Percentiles rank a stretch among this genome's conserved stretches.
phyloP scores from a whole-genome alignment of 164 flowering plant species.

The Chimonanthus salicifolius region DNA sequence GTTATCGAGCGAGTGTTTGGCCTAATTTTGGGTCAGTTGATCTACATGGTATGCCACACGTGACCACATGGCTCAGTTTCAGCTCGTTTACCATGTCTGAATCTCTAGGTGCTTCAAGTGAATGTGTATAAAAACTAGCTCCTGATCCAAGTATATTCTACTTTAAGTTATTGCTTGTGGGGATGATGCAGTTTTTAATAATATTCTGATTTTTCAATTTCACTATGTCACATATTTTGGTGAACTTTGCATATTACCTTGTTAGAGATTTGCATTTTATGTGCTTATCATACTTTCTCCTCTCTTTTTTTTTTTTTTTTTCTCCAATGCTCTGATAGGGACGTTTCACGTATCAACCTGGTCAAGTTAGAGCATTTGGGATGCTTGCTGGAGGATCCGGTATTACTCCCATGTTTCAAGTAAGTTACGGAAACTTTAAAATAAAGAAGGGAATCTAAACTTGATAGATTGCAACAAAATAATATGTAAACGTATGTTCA shows the following conservation, averaged over 20 bases:
- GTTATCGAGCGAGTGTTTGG: background rate
- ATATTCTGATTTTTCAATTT: background rate
- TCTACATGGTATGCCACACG: background rate
- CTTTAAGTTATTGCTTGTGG: background rate
- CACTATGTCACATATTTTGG: background rate
- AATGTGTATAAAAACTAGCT: background rate
- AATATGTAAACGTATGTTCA: background rate
- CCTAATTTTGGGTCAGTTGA: background rate
- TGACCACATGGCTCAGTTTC: background rate
- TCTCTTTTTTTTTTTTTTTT: background rate
- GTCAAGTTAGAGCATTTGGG: slow-evolving; percentile 89
- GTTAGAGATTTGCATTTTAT: background rate
- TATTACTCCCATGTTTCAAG: slow-evolving; percentile 98
- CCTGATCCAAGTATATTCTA: background rate
- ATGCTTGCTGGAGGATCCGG: slow-evolving; percentile 99
- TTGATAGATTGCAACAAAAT: background rate
- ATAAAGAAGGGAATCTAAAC: background rate
- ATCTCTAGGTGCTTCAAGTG: background rate
- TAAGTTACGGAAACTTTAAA: slow-evolving; percentile 10
- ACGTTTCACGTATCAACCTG: slow-evolving; percentile 84
- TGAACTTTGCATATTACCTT: background rate
- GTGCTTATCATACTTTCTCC: background rate
- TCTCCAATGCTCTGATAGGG: slow-evolving; percentile 44
- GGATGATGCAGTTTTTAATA: background rate
- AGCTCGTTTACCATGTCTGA: background rate